Evolutionary conservation across 345 rosid genomes (phyloP).

Genomic region (Populus alba): DNA sequence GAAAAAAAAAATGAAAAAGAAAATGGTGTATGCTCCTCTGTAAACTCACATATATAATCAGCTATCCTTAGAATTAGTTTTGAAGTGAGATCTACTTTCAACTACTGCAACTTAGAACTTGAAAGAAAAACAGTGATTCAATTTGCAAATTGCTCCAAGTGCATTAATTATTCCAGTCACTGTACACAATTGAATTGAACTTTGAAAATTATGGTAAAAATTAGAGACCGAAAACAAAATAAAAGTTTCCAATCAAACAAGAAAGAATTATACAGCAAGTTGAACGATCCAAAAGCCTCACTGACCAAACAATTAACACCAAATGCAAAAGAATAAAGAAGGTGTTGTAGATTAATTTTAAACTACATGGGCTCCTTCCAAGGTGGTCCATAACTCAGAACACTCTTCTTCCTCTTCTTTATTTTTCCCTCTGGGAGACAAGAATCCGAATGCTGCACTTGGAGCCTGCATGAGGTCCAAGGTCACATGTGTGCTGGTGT

Average conservation of each 20-base stretch:
- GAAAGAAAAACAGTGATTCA: not conserved
- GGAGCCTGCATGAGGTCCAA: slow-evolving; percentile 53
- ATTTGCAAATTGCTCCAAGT: not conserved
- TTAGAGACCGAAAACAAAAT: too few relatives aligned
- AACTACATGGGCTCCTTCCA: slow-evolving; percentile 23
- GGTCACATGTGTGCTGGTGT: slow-evolving; percentile 32
- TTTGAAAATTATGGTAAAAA: not conserved
- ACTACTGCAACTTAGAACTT: not conserved
- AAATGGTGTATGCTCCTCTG: too few relatives aligned
- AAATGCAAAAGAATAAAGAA: not conserved
- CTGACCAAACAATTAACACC: not conserved
- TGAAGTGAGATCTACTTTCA: not conserved
- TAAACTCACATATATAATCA: too few relatives aligned
- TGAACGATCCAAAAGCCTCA: not conserved
- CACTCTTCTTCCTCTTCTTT: slow-evolving; percentile 37
- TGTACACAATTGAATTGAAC: not conserved
- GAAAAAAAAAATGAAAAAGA: too few relatives aligned
- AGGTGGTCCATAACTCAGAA: slow-evolving; percentile 36
- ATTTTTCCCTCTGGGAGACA: slow-evolving; percentile 23
- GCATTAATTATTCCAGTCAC: not conserved
- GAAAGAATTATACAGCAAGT: not conserved
- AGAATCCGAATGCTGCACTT: slow-evolving; percentile 31
- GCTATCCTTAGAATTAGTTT: too few relatives aligned
- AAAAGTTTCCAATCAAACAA: too few relatives aligned
- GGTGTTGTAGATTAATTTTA: not conserved